Conservation (phyloP, 257 asterid genomes). For the Schizonepeta tenuifolia region DNA sequence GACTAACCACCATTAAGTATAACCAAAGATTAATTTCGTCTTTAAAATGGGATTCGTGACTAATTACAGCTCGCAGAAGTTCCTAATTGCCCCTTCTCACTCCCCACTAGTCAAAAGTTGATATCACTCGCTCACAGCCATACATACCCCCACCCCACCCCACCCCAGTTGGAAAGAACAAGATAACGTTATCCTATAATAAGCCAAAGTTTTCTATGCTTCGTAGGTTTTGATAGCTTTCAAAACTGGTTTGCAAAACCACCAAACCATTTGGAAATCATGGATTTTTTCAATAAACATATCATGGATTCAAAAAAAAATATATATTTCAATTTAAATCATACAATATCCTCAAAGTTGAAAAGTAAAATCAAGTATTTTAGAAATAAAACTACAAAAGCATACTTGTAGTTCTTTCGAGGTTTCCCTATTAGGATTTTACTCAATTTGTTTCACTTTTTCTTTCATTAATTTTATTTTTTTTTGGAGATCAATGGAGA, state of each 20-base stretch:
- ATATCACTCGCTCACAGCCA: no score
- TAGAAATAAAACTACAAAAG: no score
- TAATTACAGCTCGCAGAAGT: conserved; percentile 5
- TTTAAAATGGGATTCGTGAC: not conserved
- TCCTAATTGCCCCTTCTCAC: conserved; percentile 26
- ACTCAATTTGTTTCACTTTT: no score
- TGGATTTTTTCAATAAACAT: no score
- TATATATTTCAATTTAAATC: not conserved
- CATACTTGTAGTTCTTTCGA: no score
- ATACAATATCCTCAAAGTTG: not conserved
- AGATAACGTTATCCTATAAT: conserved; percentile 18
- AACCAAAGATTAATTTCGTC: not conserved
- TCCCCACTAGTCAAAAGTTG: conserved; percentile 17
- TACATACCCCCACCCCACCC: not conserved
- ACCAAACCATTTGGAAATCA: conserved; percentile 15
- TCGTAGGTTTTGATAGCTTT: conserved; percentile 34
- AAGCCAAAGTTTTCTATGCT: conserved; percentile 33
- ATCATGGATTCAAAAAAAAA: not conserved
- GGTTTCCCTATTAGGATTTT: no score
- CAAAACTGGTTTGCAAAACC: conserved; percentile 15
- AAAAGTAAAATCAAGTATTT: not conserved
- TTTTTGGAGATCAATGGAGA: no score
- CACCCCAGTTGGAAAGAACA: conserved; percentile 30
- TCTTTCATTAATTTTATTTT: no score
- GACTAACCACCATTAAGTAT: not conserved